Percentiles rank a stretch among this genome's conserved stretches.
Conservation (phyloP, 495 filamentous ascomycete species). For the Penicillium malachiteum region DNA sequence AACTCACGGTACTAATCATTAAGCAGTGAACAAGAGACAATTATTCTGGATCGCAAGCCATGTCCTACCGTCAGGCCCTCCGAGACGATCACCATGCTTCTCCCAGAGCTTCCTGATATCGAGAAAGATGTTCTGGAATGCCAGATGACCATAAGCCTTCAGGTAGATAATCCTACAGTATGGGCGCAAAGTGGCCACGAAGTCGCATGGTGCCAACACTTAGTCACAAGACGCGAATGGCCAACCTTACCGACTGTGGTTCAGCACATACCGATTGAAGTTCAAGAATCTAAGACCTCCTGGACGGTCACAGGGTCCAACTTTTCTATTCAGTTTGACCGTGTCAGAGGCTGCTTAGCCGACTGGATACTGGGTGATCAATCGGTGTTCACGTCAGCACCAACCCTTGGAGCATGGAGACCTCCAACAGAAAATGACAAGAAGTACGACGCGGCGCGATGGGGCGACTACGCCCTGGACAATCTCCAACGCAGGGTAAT, state of each 20-base stretch:
- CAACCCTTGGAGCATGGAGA: slow-evolving; percentile 30
- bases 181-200: slow-evolving; percentile 36
- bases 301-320: background rate
- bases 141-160: slow-evolving; percentile 32
- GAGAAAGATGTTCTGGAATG: background rate
- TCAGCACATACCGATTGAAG: background rate
- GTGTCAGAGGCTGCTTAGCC: slow-evolving; percentile 15
- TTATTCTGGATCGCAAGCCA: background rate
- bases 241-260: background rate
- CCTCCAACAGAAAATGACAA: slow-evolving; percentile 65
- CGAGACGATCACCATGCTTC: background rate
- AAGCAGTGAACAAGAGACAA: background rate
- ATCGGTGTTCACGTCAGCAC: background rate
- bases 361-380: slow-evolving; percentile 9
- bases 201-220: slow-evolving; percentile 33
- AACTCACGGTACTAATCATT: background rate
- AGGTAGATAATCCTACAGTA: slow-evolving; percentile 18
- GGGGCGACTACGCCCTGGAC: background rate
- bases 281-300: background rate
- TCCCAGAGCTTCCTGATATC: background rate
- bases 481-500: background rate
- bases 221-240: slow-evolving; percentile 15
- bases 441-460: slow-evolving; percentile 35
- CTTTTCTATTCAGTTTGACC: slow-evolving; percentile 10
- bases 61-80: background rate